Evolutionary conservation across 495 filamentous ascomycete species (phyloP), one percentile per base, ranked within the genome.

Genomic region (Lasiosphaeria hispida): DNA sequence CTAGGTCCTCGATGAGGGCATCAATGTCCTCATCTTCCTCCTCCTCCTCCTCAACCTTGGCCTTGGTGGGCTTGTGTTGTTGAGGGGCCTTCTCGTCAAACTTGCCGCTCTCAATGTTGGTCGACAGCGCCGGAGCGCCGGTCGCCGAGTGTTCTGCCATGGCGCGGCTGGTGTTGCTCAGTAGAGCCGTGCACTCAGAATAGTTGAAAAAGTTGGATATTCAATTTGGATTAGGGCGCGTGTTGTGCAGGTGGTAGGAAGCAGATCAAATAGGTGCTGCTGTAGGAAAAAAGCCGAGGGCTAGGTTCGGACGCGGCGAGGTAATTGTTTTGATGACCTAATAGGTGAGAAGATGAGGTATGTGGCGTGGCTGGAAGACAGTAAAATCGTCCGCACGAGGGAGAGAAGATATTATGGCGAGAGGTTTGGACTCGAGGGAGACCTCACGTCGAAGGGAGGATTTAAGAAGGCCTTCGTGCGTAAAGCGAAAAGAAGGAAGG

Each of bases 1-100:
- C 85, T 53, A 96, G 85, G 60, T 92, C 90, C 59, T 89, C 85
- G 57, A 96, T 92, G 61, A 96, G 80, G 55, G 81, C 79, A 66
- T 93, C 87, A 55, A 96, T 88, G 64, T 90, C 84, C 73, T 87
- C 84, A 60, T 86, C 83, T 18, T 87, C 82, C 39, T 87, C 85
- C 41, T 88, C 84, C 11, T 87, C 81, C 10, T 77, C 78, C 13
- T 72, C 76, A 18, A 63, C 66, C 64, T 71, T 73, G 42, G 60
- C 56, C 65, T 70, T 72, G 60, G 60, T 18, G 15, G 66, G 62
- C 11, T 69, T 58, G 40, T 58, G 40, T 44, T 60, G 47, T 19
- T 59, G 64, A 52, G 67, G 60, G n/a, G 63, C 66, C 73, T 82
- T 83, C 75, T 83, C 80, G 69, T 83, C 78, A 61, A 83, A 82